phyloP scores from a whole-genome alignment of 2,329 filamentous ascomycete genomes.

The Hymenoscyphus scutula region DNA sequence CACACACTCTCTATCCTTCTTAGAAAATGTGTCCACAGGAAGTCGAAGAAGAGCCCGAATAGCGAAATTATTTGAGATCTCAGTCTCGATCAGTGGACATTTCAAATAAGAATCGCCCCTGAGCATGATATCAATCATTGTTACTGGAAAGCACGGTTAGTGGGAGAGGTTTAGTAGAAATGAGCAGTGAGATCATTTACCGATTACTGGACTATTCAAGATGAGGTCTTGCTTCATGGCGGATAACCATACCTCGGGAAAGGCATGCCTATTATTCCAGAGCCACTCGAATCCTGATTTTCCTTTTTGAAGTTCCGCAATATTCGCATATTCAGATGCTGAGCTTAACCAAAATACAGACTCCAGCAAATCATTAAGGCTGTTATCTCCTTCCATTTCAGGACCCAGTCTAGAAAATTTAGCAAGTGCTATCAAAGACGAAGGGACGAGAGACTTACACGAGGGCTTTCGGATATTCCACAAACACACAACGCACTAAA shows the following conservation, averaged over 20 bases:
- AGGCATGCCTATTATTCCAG: slow-evolving; percentile 21
- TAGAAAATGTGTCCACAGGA: slow-evolving; percentile 41
- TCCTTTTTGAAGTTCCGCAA: background rate
- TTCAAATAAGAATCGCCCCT: slow-evolving; percentile 20
- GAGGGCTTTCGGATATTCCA: slow-evolving; percentile 31
- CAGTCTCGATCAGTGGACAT: slow-evolving; percentile 22
- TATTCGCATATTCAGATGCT: slow-evolving; percentile 3
- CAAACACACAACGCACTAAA: slow-evolving; percentile 26
- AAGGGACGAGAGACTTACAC: slow-evolving; percentile 21
- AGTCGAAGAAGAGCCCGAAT: slow-evolving; percentile 28
- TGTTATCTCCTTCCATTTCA: slow-evolving; percentile 17
- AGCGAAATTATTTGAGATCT: slow-evolving; percentile 28
- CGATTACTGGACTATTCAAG: slow-evolving; percentile 27
- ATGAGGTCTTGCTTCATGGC: slow-evolving; percentile 27
- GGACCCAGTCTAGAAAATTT: slow-evolving; percentile 23
- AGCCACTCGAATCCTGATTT: slow-evolving; percentile 13
- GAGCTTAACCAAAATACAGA: slow-evolving; percentile 32
- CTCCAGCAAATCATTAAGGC: slow-evolving; percentile 26
- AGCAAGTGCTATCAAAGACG: slow-evolving; percentile 1
- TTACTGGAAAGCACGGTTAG: slow-evolving; percentile 19
- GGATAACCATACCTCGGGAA: slow-evolving; percentile 28
- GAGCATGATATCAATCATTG: slow-evolving; percentile 32
- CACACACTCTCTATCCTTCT: slow-evolving; percentile 44
- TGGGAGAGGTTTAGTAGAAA: background rate
- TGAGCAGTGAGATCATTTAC: slow-evolving; percentile 19